Percentiles rank a stretch among this genome's conserved stretches.
Evolutionary conservation across 352 stramenopile species (phyloP).

Genomic region (Peronospora destructor): DNA sequence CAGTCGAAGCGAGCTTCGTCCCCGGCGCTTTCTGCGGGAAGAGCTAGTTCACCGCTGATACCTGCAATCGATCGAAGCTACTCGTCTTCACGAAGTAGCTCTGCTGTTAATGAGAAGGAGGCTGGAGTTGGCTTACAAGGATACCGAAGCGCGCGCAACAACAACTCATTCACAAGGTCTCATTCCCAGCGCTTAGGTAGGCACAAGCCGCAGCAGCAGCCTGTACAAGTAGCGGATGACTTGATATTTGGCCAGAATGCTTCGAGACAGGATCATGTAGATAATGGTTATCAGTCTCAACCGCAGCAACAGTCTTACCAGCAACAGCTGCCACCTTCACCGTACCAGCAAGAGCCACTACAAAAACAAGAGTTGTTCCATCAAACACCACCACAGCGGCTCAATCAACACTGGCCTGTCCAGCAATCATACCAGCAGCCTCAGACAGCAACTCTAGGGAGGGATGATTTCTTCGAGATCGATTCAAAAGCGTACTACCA

Average conservation of each 20-base stretch:
- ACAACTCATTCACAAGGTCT: slow-evolving; percentile 17
- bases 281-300: slow-evolving; percentile 22
- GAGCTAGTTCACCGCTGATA: slow-evolving; percentile 5
- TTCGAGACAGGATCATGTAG: slow-evolving; percentile 12
- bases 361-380: slow-evolving; percentile 17
- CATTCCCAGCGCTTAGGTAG: slow-evolving; percentile 23
- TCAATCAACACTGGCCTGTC: slow-evolving; percentile 13
- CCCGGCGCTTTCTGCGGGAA: slow-evolving; percentile 2
- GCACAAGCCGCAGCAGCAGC: slow-evolving; percentile 16
- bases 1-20: slow-evolving; percentile 17
- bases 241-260: slow-evolving; percentile 19
- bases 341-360: slow-evolving; percentile 9
- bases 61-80: slow-evolving; percentile 10
- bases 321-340: slow-evolving; percentile 5
- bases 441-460: slow-evolving; percentile 16
- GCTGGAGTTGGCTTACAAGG: slow-evolving; percentile 15
- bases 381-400: slow-evolving; percentile 12
- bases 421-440: slow-evolving; percentile 3
- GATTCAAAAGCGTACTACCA: slow-evolving; percentile 68
- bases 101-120: slow-evolving; percentile 18
- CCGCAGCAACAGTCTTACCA: slow-evolving; percentile 6
- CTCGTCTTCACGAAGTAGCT: slow-evolving; percentile 18
- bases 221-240: slow-evolving; percentile 22
- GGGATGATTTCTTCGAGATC: slow-evolving; percentile 54
- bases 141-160: slow-evolving; percentile 28